Percentiles rank a stretch among this genome's conserved stretches.
Conservation (phyloP, 2,329 filamentous ascomycete genomes). For the Apiospora koreana region DNA sequence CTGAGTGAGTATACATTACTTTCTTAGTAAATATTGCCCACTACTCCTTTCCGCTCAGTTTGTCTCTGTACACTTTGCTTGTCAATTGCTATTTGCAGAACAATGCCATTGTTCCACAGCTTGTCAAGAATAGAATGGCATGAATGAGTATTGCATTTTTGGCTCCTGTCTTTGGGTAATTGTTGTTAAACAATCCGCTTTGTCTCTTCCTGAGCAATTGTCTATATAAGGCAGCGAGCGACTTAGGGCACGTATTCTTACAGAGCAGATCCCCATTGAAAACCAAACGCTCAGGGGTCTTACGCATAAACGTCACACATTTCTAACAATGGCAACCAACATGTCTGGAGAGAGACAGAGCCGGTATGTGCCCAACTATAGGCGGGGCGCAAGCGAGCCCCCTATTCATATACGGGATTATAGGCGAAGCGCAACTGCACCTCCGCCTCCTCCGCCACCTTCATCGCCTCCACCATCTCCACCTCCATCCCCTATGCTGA, state of each 20-base stretch:
- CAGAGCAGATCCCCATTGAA: neutral
- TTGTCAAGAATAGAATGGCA: neutral
- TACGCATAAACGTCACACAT: neutral
- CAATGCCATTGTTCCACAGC: neutral
- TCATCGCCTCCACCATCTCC: neutral
- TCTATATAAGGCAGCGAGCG: neutral
- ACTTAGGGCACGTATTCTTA: neutral
- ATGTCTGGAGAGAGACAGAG: neutral
- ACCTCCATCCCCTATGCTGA: neutral
- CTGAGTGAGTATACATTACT: neutral
- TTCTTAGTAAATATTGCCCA: neutral
- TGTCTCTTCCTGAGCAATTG: neutral
- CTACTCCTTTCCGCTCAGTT: too few species aligned
- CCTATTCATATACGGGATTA: neutral
- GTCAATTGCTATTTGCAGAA: neutral
- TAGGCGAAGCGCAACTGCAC: neutral
- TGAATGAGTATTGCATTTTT: neutral
- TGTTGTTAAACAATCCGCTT: neutral
- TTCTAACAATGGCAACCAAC: conserved; percentile 7
- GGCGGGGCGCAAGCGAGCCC: neutral
- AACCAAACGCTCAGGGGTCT: neutral
- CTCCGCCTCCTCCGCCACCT: neutral
- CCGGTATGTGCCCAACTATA: neutral
- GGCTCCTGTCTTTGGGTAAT: neutral
- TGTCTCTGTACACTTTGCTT: neutral